phyloP scores from a whole-genome alignment of 2,329 filamentous ascomycete species.

The Macrophomina phaseolina region DNA sequence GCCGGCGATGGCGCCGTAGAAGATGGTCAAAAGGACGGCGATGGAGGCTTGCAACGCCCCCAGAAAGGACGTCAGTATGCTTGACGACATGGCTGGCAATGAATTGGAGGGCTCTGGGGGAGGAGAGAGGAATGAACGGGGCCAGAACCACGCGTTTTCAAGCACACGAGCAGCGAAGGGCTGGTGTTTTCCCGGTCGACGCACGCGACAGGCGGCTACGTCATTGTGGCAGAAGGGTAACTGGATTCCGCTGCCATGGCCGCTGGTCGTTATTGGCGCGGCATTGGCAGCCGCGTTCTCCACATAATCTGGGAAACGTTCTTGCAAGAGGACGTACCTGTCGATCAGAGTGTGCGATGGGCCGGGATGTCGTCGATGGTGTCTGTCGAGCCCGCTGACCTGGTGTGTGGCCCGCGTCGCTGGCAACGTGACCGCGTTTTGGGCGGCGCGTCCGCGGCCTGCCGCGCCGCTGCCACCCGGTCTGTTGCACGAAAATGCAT shows the following conservation, averaged over 20 bases:
- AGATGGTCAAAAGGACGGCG: slow-evolving; percentile 60
- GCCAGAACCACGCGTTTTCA: background rate
- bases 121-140: background rate
- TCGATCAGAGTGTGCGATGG: background rate
- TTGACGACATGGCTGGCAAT: slow-evolving; percentile 6
- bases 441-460: background rate
- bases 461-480: background rate
- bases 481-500: background rate
- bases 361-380: background rate
- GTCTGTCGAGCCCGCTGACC: background rate
- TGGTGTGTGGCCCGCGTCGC: background rate
- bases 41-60: slow-evolving; percentile 62
- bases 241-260: background rate
- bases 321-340: background rate
- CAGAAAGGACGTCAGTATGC: slow-evolving; percentile 51
- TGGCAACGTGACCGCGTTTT: background rate
- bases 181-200: background rate
- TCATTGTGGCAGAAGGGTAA: background rate
- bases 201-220: slow-evolving; percentile 3
- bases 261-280: background rate
- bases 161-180: slow-evolving; percentile 10
- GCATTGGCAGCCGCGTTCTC: background rate
- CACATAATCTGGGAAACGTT: background rate
- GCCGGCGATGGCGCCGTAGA: slow-evolving; percentile 57
- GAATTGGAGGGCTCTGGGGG: background rate